phyloP scores from a whole-genome alignment of 345 rosid species.

The Eucalyptus albens region DNA sequence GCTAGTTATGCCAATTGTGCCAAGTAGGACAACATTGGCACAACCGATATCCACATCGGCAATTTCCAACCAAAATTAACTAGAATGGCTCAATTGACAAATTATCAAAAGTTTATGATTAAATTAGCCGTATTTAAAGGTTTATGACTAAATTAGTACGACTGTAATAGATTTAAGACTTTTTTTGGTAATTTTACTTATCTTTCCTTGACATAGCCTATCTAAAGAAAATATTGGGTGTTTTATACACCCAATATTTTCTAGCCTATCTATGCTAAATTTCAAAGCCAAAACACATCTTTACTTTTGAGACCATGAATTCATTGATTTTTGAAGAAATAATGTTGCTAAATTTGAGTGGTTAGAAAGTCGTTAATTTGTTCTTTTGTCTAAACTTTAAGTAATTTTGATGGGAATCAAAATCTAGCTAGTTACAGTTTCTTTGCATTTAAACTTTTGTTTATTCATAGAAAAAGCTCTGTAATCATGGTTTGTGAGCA shows the following conservation, averaged over 20 bases:
- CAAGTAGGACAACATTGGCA: not conserved
- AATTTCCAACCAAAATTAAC: too few relatives aligned
- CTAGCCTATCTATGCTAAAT: not conserved
- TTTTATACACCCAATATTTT: too few relatives aligned
- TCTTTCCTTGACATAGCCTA: not conserved
- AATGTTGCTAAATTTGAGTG: not conserved
- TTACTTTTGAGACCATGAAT: not conserved
- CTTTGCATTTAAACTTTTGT: not conserved
- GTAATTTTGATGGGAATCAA: not conserved
- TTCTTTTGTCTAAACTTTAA: not conserved
- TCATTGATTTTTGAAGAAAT: not conserved
- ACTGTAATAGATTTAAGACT: too few relatives aligned
- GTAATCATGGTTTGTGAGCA: not conserved
- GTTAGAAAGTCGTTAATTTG: not conserved
- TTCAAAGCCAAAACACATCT: not conserved
- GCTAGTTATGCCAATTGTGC: too few relatives aligned
- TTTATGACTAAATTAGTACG: too few relatives aligned
- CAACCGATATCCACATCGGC: rapidly evolving
- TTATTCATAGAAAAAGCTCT: not conserved
- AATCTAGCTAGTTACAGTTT: not conserved
- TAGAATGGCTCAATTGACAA: too few relatives aligned
- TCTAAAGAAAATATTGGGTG: not conserved
- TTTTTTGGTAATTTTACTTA: too few relatives aligned
- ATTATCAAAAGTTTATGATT: not conserved
- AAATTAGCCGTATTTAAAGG: too few relatives aligned